Evolutionary conservation across 441 rosid genomes (phyloP), one percentile per base, ranked within the genome.

Genomic region (Geranium incanum): DNA sequence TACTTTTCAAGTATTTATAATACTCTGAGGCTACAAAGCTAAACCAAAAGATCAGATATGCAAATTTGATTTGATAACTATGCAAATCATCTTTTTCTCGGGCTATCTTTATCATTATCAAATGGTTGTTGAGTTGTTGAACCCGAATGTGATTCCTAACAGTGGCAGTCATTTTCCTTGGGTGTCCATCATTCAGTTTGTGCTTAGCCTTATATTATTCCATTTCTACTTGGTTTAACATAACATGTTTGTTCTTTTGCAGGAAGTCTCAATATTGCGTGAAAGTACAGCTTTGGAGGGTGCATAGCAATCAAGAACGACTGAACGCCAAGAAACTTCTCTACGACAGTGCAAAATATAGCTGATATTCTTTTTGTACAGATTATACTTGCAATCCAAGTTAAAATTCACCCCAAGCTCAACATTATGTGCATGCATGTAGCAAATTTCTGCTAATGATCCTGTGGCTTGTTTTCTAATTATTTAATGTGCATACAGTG

Each of bases 211-310:
- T 9, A 60, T 60, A 19, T 60, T 12, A 60, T 18, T 7, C 48
- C 0, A 23, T 50, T 70, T 18, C 19, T 0, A 68, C 67, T 71
- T 72, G 67, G 62, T 73, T 48, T 70, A 55, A n/a, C 70, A 15
- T 66, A 12, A 36, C 36, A 39, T 21, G 65, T 38, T 48, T 70
- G 39, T 77, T 81, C 74, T 70, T 50, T 77, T 66, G 77, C 84
- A 87, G 93, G 87, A 85, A 83, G 82, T 85, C 57, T 80, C 80
- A 3, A 55, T 86, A 69, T 83, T 81, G 57, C 80, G 65, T 21
- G 88, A 89, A 85, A 77, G 86, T 45, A 70, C 80, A 63, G 67
- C 28, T 45, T 37, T 37, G 16, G 69, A 68, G 67, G 71, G 64
- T 36, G 77, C 16, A 13, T 80, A 76, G 78, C 55, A 36, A 60